Conservation (phyloP, 2,329 filamentous ascomycete species). For the Ophidiomyces ophidiicola region DNA sequence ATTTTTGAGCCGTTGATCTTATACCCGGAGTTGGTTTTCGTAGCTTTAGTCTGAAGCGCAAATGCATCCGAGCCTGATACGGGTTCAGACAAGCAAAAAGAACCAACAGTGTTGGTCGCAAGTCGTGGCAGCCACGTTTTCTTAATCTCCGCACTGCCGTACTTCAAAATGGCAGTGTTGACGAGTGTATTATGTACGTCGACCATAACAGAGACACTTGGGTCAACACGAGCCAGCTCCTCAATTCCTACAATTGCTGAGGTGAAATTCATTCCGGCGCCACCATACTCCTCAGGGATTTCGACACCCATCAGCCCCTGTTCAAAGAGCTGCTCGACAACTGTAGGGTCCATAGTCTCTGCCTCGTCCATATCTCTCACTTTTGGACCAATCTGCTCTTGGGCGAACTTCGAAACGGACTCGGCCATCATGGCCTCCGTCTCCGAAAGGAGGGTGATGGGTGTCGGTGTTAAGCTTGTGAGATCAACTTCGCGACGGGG, state of each 20-base stretch:
- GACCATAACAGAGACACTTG: slow-evolving; percentile 85
- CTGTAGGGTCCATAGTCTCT: slow-evolving; percentile 75
- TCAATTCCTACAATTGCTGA: slow-evolving; percentile 92
- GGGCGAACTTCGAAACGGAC: slow-evolving; percentile 78
- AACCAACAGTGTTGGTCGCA: slow-evolving; percentile 77
- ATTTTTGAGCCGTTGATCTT: slow-evolving; percentile 88
- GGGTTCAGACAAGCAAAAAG: slow-evolving; percentile 87
- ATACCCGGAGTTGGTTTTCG: slow-evolving; percentile 71
- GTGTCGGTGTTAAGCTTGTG: slow-evolving; percentile 70
- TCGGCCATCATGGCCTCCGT: slow-evolving; percentile 82
- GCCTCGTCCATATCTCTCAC: slow-evolving; percentile 96
- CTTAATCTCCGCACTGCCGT: slow-evolving; percentile 63
- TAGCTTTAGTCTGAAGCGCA: slow-evolving; percentile 80
- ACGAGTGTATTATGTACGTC: slow-evolving; percentile 98
- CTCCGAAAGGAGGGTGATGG: slow-evolving; percentile 86
- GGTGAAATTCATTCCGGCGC: slow-evolving; percentile 98
- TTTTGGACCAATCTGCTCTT: slow-evolving; percentile 76
- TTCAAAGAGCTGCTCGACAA: slow-evolving; percentile 92
- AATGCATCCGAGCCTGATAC: slow-evolving; percentile 92
- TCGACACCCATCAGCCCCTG: slow-evolving; percentile 95
- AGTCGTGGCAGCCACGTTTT: slow-evolving; percentile 81
- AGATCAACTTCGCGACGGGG: slow-evolving; percentile 50
- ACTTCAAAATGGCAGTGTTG: slow-evolving; percentile 84
- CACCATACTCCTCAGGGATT: slow-evolving; percentile 93
- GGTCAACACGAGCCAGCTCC: slow-evolving; percentile 86